Base-by-base conservation (phyloP, 176 grass and related monocot species). In the Carex parvula region DNA sequence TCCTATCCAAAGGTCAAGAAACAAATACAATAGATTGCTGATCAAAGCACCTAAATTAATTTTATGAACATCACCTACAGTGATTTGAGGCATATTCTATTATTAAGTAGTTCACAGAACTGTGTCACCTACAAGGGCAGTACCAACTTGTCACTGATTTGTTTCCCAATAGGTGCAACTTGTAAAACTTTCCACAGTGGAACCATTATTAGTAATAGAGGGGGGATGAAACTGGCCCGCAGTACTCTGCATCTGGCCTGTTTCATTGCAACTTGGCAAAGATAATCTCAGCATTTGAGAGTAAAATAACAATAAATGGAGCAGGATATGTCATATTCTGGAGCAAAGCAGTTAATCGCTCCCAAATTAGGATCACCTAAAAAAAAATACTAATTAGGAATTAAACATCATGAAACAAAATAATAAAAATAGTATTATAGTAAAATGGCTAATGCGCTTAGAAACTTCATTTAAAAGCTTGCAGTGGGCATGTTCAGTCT, bases 111-210 rank as follows among this genome's bases (percentile, higher is more conserved):
- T 75, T 50, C 44, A 14, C 20, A 75, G 70, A 75, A 74, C 70
- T 75, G 42, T 53, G 70, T 26, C 44, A 48, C 44, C 42, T 35
- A 48, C 62, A 63, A 79, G 32, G 15, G 56, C 8, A 66, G 80
- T 82, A 64, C 80, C 80, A 82, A 82, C 80, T 82, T 82, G 80
- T 16, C 12, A 82, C 35, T 48, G 55, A 24, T 63, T 66, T 66
- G 60, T 65, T 82, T 42, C 37, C 80, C 80, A 66, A 66, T 64
- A 26, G 59, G 44, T 74, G 12, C 41, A 52, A 50, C 46, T 75
- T 53, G 0, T 53, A 16, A 75, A 53, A 53, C 70, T 48, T 53
- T 15, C 70, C 70, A 53, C 20, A 75, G 54, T 75, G 21, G 44
- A 3, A 75, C 70, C 44, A 75, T 75, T 53, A 75, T 53, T 75